A percentile compares a stretch with the other conserved stretches of the same genome.
phyloP scores from a whole-genome alignment of 345 rosid genomes.

The Eucalyptus fibrosa region DNA sequence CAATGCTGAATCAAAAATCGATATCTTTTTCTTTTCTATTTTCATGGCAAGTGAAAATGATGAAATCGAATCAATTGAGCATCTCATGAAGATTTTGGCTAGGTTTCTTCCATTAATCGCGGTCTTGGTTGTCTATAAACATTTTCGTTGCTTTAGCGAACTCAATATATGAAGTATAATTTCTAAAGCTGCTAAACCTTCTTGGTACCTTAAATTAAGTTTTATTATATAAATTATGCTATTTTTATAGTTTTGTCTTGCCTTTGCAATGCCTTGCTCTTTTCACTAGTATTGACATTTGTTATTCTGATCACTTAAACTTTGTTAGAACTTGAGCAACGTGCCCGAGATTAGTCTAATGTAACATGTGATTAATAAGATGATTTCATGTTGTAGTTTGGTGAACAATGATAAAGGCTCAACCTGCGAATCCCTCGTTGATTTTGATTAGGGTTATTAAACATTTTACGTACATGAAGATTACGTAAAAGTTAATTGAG shows the following conservation, averaged over 20 bases:
- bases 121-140: neutral
- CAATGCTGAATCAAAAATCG: neutral
- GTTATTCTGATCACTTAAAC: neutral
- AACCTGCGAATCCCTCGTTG: neutral
- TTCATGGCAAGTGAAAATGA: neutral
- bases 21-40: too few relatives aligned
- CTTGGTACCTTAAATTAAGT: neutral
- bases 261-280: neutral
- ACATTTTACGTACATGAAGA: neutral
- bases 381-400: neutral
- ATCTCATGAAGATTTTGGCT: neutral
- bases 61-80: neutral
- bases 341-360: neutral
- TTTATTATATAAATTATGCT: too few relatives aligned
- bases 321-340: neutral
- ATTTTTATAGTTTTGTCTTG: neutral
- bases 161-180: neutral
- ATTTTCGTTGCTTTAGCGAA: neutral
- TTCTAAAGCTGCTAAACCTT: neutral
- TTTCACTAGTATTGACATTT: neutral
- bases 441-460: neutral
- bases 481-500: neutral
- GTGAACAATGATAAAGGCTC: neutral
- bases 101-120: neutral
- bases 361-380: neutral